Evolutionary conservation across 2,329 filamentous ascomycete genomes (phyloP), one percentile per base, ranked within the genome.

Genomic region (Ascochyta clinopodiicola): DNA sequence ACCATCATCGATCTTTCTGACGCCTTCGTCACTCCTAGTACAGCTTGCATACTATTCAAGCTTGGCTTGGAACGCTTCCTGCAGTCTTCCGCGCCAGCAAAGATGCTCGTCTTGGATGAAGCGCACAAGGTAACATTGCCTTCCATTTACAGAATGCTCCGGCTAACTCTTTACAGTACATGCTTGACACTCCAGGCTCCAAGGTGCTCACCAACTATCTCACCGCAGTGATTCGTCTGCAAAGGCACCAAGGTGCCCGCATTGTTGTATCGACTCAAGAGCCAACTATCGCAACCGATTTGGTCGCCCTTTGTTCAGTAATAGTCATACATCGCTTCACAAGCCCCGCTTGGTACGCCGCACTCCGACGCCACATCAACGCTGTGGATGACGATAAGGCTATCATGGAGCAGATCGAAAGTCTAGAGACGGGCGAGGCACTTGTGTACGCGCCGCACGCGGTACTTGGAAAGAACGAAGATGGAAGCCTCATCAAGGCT

Each of bases 221-320:
- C 0, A 77, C 91, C 0, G 78, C 80, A 0, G 82, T 84, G 0
- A 88, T 94, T 60, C 83, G 90, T 0, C 79, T 88, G 17, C 89
- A 94, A 71, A 85, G 89, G 0, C 90, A 94, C 67, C 74, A 86
- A 0, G 89, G 82, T 0, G 80, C 83, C 0, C 82, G 90, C 0
- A 79, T 92, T 4, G 69, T 94, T 37, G 87, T 94, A 29, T 87
- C 89, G 0, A 94, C 90, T 0, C 89, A 95, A 67, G 90, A 94
- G 64, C 90, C 90, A 0, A 91, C 88, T 0, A 81, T 93, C 4
- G 88, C 87, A 0, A 84, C 86, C 0, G 80, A 82, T 15, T 80
- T 95, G 0, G 80, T 94, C 0, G 88, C 91, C 48, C 78, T 94
- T 0, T 92, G 87, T 70, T 87, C 85, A 1, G 77, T 90, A n/a